A percentile compares a stretch with the other conserved stretches of the same genome.
Evolutionary conservation across 1,139 yeast genomes (phyloP).

Genomic region (Hyphopichia wangnamkhiaoensis): DNA sequence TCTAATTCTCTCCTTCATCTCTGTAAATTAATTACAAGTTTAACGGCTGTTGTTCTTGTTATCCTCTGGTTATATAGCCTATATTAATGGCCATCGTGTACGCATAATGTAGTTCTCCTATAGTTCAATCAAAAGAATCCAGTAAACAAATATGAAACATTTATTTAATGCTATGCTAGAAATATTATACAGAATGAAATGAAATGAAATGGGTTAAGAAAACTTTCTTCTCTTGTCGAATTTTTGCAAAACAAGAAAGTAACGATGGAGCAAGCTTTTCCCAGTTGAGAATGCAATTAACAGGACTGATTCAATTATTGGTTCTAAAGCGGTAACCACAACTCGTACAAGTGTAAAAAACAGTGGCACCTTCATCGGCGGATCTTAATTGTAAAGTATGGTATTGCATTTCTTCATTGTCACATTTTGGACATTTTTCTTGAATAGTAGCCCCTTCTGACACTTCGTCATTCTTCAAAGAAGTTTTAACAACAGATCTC

Average conservation of each 20-base stretch:
- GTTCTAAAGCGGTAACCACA: conserved; percentile 95
- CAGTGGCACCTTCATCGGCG: conserved; percentile 98
- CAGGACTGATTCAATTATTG: conserved; percentile 61
- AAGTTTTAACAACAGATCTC: conserved; percentile 86
- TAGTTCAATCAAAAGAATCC: no score
- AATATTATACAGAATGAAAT: conserved; percentile 8
- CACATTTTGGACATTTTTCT: conserved; percentile 97
- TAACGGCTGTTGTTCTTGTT: background rate
- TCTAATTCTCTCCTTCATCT: no score
- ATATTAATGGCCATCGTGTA: no score
- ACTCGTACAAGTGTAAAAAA: conserved; percentile 89
- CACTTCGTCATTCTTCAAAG: conserved; percentile 71
- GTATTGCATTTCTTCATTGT: conserved; percentile 96
- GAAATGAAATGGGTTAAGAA: background rate
- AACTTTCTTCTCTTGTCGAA: background rate
- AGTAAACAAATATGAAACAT: background rate
- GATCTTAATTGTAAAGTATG: conserved; percentile 95
- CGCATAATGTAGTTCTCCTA: no score
- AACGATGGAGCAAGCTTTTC: conserved; percentile 5
- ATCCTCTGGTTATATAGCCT: background rate
- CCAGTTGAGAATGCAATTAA: background rate
- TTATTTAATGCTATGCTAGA: background rate
- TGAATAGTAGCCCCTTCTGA: conserved; percentile 95
- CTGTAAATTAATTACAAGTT: background rate
- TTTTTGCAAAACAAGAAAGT: background rate